Base-by-base conservation (phyloP, 176 grass and related monocot genomes). In the Coix lacrymajobi region DNA sequence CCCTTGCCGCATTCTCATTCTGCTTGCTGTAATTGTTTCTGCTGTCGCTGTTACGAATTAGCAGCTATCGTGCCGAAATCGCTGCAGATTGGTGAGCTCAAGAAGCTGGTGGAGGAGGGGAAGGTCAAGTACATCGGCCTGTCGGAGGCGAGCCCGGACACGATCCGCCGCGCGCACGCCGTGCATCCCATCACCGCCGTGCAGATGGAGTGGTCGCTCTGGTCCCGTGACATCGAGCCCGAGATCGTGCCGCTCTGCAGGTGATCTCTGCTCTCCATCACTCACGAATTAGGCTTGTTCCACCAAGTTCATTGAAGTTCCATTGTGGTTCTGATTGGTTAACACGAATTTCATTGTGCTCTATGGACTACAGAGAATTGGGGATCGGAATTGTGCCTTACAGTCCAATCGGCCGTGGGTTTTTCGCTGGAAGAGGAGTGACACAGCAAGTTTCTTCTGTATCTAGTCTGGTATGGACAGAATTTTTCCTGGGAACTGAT, bases 191-290 rank as follows among this genome's bases (percentile, higher is more conserved):
- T 97, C 81, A 70, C 85, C 1, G 90, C 92, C 11, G 77, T 97
- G 72, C 95, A 94, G 88, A 94, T 97, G 90, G 95, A 97, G 58
- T 97, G 92, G 92, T 97, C 95, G 52, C 90, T 94, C 16, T 97
- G 92, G 95, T 86, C 85, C 76, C 89, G 92, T 0, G 95, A 97
- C 34, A 92, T 97, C 28, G 95, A 97, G 52, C 75, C 83, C 4
- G 92, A 97, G 52, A 92, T 97, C 11, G 90, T 97, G 44, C 95
- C 95, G 1, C 88, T 97, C 30, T 97, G 92, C 92, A 92, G 95
- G 95, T 91, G 11, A 67, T 69, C 16, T 81, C 13, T 38, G 3
- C 40, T 71, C 40, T 28, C 39, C 40, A 26, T 24, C 8, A 13
- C 71, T 81, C 22, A 32, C 40, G 48, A 29, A 38, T 51, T 46